Base-by-base conservation (phyloP, 345 rosid genomes). In the Erucastrum elatum region DNA sequence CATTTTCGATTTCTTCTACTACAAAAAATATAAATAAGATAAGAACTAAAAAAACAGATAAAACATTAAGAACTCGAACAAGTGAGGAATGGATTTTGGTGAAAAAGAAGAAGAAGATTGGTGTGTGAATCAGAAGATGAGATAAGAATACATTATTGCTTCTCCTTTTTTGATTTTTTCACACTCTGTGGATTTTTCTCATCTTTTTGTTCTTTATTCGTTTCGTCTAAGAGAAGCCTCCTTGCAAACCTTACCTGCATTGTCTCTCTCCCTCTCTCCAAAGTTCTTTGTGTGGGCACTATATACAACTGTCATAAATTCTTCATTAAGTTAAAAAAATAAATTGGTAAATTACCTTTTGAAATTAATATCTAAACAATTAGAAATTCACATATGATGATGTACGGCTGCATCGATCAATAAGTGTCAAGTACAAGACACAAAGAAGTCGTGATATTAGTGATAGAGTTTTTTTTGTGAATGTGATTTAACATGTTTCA, bases 161-260 rank as follows among this genome's bases (percentile, higher is more conserved):
- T 64, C 60, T 63, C 25, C 66, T 55, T 56, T 29, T 61, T 66
- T 56, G 46, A 2, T 1, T 51, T 29, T 31, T 31, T 71, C 34
- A 71, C 73, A 55, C 44, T 78, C 66, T 66, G 27, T 78, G 68
- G 81, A 72, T 65, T 71, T 60, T 56, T 56, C 72, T 39, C 61
- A 71, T 66, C 81, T 56, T 34, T 53, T 63, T 63, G 11, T 70
- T 71, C 33, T 72, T 66, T 65, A 72, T 72, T 78, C 68, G 39
- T 72, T 78, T 78, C 77, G 68, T 78, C 55, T 78, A 55, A 72
- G 63, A 78, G 81, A 78, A 72, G 81, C 73, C 62, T 78, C 62
- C 62, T 56, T 41, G 64, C 13, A 60, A 60, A 60, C 15, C 33
- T 60, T 27, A 60, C 34, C 35, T 58, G 16, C 33, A 63, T 31